Conservation (phyloP, 1,284 basidiomycete species). For the Puccinia polysora region DNA sequence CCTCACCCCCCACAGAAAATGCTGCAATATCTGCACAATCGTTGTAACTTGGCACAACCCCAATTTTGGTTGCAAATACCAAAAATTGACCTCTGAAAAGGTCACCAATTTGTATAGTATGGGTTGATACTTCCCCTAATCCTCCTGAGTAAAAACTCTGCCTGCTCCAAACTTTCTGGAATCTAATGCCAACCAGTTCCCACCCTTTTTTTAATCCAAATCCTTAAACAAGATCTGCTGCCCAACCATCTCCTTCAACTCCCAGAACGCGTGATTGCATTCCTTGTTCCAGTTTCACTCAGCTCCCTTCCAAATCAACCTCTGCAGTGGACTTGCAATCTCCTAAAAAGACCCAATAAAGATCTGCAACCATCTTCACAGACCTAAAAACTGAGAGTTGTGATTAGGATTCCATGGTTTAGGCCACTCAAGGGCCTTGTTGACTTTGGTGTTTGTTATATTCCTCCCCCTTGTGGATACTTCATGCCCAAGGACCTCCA, state of each 20-base stretch:
- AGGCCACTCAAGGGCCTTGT: neutral
- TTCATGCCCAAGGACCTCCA: neutral
- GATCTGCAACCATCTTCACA: neutral
- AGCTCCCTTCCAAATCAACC: neutral
- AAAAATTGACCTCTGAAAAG: neutral
- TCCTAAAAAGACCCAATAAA: neutral
- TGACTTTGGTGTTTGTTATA: neutral
- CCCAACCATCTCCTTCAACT: neutral
- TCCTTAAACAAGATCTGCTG: neutral
- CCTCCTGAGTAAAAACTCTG: neutral
- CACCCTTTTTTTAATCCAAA: neutral
- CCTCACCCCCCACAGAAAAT: neutral
- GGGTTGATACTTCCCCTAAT: neutral
- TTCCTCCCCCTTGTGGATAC: neutral
- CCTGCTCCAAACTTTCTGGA: neutral
- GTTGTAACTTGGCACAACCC: neutral
- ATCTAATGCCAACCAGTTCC: neutral
- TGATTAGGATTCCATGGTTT: neutral
- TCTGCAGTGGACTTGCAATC: neutral
- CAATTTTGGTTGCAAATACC: neutral
- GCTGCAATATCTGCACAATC: neutral
- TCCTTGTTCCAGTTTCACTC: neutral
- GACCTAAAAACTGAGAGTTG: neutral
- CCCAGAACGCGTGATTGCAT: neutral
- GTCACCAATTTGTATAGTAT: neutral